phyloP scores from a whole-genome alignment of 108 stramenopile species.

The Pseudonitzschia multiseries region DNA sequence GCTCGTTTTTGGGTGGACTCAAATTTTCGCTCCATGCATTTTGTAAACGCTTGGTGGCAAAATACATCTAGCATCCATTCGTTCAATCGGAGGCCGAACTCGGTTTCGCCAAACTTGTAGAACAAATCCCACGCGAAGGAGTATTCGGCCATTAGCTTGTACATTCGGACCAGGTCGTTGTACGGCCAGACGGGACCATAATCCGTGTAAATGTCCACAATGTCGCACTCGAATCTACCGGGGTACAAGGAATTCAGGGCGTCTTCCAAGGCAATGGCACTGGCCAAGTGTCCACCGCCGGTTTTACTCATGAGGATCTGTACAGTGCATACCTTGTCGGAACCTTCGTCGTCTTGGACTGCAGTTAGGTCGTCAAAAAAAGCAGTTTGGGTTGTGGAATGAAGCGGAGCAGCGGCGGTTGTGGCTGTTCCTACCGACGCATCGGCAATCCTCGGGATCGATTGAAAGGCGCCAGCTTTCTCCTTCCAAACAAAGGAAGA shows the following conservation, averaged over 20 bases:
- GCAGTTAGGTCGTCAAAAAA: background rate
- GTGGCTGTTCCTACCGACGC: background rate
- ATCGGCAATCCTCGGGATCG: background rate
- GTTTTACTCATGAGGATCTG: conserved; percentile 89
- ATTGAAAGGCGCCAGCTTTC: background rate
- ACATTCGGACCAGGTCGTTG: conserved; percentile 58
- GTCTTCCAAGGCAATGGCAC: conserved; percentile 79
- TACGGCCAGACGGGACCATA: conserved; percentile 83
- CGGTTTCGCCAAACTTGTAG: conserved; percentile 71
- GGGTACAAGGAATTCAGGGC: conserved; percentile 71
- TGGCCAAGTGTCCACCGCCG: conserved; percentile 87
- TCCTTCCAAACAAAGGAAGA: background rate
- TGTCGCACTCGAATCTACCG: conserved; percentile 68
- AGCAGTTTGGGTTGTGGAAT: background rate
- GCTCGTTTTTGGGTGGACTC: conserved; percentile 47
- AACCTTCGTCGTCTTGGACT: background rate
- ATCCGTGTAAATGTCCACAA: conserved; percentile 86
- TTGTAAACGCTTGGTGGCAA: conserved; percentile 45
- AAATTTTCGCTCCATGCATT: conserved; percentile 60
- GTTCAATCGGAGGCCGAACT: conserved; percentile 69
- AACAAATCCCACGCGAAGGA: conserved; percentile 73
- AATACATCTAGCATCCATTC: conserved; percentile 56
- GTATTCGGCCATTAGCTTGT: conserved; percentile 86
- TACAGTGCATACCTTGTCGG: conserved; percentile 56
- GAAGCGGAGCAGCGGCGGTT: background rate